Evolutionary conservation across 1,139 yeast genomes (phyloP).

Genomic region (Yamadazyma atlantica): DNA sequence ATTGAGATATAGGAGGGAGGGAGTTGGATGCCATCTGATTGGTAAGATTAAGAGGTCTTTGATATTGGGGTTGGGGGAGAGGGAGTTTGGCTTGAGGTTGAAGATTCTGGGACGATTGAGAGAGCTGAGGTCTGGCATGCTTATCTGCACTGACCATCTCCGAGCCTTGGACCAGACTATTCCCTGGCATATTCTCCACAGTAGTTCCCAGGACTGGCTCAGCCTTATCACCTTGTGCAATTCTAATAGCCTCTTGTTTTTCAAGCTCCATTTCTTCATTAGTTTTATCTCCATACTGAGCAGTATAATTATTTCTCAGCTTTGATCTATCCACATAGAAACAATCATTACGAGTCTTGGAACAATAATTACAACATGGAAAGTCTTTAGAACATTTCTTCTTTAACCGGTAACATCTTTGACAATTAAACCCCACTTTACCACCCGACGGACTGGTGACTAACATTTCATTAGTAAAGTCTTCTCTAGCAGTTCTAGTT

Average conservation of each 20-base stretch:
- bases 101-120: not conserved
- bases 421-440: conserved; percentile 33
- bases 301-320: not conserved
- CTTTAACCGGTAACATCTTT: conserved; percentile 43
- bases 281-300: conserved; percentile 2
- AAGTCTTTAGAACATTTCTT: conserved; percentile 42
- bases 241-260: not conserved
- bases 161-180: too few species aligned
- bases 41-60: not conserved
- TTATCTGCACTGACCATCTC: too few species aligned
- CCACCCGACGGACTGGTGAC: conserved; percentile 2
- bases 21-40: not conserved
- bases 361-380: conserved; percentile 40
- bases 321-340: conserved; percentile 26
- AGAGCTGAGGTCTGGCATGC: not conserved
- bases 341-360: conserved; percentile 35
- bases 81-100: not conserved
- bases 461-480: conserved; percentile 13
- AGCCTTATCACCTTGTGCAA: not conserved
- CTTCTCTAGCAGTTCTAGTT: conserved; percentile 11
- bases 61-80: not conserved
- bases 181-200: too few species aligned
- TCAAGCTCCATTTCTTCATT: conserved; percentile 1
- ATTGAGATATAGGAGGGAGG: not conserved
- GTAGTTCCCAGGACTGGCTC: too few species aligned